Percentiles rank a stretch among this genome's conserved stretches.
phyloP scores from a whole-genome alignment of 768 basidiomycete genomes.

The Lactarius psammicola region DNA sequence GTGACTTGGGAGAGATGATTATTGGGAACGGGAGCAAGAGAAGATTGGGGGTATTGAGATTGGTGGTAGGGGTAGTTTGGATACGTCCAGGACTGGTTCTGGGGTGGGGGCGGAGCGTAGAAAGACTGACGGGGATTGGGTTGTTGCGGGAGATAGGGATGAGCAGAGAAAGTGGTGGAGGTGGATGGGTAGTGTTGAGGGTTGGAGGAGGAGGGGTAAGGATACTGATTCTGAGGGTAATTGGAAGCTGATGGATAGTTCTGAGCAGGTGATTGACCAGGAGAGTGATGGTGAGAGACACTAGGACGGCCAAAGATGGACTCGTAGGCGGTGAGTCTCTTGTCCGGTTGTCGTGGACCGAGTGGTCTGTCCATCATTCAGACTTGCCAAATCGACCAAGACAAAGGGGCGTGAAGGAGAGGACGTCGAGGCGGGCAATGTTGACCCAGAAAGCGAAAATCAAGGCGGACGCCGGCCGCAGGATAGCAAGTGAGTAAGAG shows the following conservation, averaged over 20 bases:
- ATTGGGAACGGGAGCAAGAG: constrained; percentile 50
- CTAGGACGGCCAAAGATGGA: constrained; percentile 83
- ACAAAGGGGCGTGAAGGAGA: background rate
- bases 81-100: constrained; percentile 30
- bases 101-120: constrained; percentile 35
- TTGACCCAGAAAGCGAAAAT: background rate
- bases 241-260: constrained; percentile 25
- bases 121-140: constrained; percentile 43
- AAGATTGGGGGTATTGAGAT: constrained; percentile 39
- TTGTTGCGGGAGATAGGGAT: constrained; percentile 30
- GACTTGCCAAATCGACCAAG: too few species aligned
- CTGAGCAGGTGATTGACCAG: constrained; percentile 29
- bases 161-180: constrained; percentile 42
- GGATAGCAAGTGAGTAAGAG: background rate
- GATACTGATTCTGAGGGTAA: constrained; percentile 33
- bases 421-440: background rate
- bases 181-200: constrained; percentile 35
- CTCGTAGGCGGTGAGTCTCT: constrained; percentile 80
- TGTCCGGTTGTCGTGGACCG: constrained; percentile 64
- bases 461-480: background rate
- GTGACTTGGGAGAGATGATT: constrained; percentile 46
- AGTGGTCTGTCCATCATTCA: constrained; percentile 50
- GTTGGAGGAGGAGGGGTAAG: constrained; percentile 42
- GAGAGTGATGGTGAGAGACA: constrained; percentile 47
- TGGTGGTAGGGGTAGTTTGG: constrained; percentile 36